Base-by-base conservation (phyloP, 139 green algal genomes). In the Bryopsis sp. region DNA sequence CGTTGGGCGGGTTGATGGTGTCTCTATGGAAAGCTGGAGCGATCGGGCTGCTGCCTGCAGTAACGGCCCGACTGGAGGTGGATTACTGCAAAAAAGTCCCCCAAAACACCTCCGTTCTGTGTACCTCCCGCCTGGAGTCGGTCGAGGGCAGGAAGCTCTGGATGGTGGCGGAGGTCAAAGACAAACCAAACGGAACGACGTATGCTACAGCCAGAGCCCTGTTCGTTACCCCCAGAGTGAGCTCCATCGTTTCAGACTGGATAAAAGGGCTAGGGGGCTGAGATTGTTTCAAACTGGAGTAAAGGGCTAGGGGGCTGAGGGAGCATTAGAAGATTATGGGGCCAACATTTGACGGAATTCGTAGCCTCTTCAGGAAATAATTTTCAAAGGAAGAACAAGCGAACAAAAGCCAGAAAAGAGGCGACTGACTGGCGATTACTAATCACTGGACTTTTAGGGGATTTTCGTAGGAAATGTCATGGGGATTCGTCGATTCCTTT, bases 61-160 rank as follows among this genome's bases (percentile, higher is more conserved):
- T 85, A 34, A 87, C 83, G 2, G 79, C 84, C 32, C 78, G 82
- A 33, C 74, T 91, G 61, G 83, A 91, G 71, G 72, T 90, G 2
- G 68, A 78, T 24, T 92, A 92, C 78, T 69, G 62, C 62, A 69
- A 57, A 31, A 76, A 73, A 64, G 73, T 85, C 4, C 77, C 82
- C 57, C 79, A 71, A 29, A 83, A 73, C 24, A 59, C 60, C 31
- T 70, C 81, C 50, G 66, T 95, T 33, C 74, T 89, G 43, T 85
- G 85, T 36, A 83, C 68, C 2, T 78, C 80, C 2, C 73, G 86
- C 48, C 71, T 95, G 2, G 87, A 95, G 50, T 68, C 61, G n/a
- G 50, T 86, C 8, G 78, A 88, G 39, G 80, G 84, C 22, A 66
- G 88, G 3, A 93, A 93, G 77, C 76, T 87, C 28, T 89, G 94